Conservation (phyloP, 2,329 filamentous ascomycete species). For the Pseudophaeomoniella oleicola region DNA sequence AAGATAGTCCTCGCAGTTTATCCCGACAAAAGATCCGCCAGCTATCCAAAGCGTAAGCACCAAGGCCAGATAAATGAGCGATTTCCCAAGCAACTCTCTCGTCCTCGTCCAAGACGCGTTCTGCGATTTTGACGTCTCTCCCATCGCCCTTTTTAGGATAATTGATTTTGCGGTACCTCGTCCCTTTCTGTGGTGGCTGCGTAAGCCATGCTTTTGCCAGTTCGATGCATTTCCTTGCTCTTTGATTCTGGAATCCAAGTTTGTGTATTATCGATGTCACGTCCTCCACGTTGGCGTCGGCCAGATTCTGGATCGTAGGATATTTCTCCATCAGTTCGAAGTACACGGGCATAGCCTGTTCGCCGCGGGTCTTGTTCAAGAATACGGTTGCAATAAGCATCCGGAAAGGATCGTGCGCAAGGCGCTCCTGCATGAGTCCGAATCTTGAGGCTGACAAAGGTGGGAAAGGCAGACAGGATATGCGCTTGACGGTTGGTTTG, state of each 20-base stretch:
- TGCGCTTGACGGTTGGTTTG: constrained; percentile 11
- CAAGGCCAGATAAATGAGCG: constrained; percentile 62
- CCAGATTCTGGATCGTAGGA: constrained; percentile 50
- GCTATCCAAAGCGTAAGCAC: constrained; percentile 71
- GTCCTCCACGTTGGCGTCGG: constrained; percentile 38
- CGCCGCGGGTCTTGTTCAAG: constrained; percentile 66
- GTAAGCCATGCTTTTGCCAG: constrained; percentile 57
- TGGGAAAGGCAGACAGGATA: constrained; percentile 46
- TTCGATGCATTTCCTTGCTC: constrained; percentile 52
- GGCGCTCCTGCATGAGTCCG: constrained; percentile 71
- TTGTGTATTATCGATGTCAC: constrained; percentile 51
- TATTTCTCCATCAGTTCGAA: constrained; percentile 53
- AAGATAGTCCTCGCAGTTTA: constrained; percentile 49
- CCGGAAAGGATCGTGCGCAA: constrained; percentile 61
- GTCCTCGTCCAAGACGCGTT: constrained; percentile 33
- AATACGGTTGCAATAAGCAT: constrained; percentile 73
- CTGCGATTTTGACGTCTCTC: constrained; percentile 30
- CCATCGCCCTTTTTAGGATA: constrained; percentile 38
- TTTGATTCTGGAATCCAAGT: constrained; percentile 55
- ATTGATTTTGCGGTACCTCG: constrained; percentile 41
- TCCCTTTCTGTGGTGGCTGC: constrained; percentile 44
- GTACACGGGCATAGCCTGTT: constrained; percentile 61
- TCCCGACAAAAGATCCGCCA: constrained; percentile 93
- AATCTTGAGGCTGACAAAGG: constrained; percentile 49
- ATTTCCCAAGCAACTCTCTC: constrained; percentile 60